Percentiles rank a stretch among this genome's conserved stretches.
Evolutionary conservation across 106 monocot species (phyloP).

Genomic region (Phalaenopsis equestris): DNA sequence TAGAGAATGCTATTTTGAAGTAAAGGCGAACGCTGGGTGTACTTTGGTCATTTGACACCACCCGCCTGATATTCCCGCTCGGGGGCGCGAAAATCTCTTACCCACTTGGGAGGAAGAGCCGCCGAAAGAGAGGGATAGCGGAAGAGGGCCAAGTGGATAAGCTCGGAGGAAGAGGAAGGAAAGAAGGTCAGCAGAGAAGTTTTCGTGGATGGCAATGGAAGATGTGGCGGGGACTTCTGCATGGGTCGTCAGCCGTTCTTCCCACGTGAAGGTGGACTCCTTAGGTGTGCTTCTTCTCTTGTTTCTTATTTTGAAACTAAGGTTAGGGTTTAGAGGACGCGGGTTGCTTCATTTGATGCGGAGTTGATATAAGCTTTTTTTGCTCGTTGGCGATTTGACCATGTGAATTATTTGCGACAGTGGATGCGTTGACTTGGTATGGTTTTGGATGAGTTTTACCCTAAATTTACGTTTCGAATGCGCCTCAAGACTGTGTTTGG

Average conservation of each 20-base stretch:
- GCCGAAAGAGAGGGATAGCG: neutral
- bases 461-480: too few relatives aligned
- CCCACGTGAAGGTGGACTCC: slow-evolving; percentile 63
- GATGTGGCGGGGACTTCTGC: slow-evolving; percentile 58
- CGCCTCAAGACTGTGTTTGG: neutral
- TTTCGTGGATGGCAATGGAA: slow-evolving; percentile 35
- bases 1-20: neutral
- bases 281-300: slow-evolving; percentile 22
- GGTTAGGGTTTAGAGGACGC: slow-evolving; percentile 27
- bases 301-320: neutral
- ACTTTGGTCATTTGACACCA: neutral
- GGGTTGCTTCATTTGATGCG: neutral
- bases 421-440: neutral
- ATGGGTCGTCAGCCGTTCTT: slow-evolving; percentile 63
- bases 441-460: neutral
- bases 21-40: neutral
- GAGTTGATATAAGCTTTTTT: neutral
- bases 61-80: neutral
- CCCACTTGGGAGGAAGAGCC: neutral
- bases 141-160: neutral
- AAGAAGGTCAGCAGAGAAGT: neutral
- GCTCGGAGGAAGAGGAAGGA: neutral
- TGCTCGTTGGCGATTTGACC: neutral
- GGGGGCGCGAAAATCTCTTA: neutral
- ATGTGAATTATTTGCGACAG: neutral